phyloP scores from a whole-genome alignment of 2,329 filamentous ascomycete species.

The Didymosphaeria variabile region DNA sequence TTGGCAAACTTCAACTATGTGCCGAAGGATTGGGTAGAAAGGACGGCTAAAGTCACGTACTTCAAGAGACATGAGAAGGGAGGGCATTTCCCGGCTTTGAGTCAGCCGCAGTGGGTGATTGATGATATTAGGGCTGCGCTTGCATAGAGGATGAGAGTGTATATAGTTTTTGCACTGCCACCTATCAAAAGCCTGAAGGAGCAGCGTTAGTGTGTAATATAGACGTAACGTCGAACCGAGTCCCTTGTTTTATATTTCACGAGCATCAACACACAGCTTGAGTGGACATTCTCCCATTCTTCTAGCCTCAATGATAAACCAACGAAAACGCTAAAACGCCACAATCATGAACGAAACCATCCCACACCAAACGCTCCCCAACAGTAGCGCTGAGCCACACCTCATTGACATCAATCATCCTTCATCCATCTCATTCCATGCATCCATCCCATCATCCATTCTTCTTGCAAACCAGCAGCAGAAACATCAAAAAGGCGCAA shows the following conservation, averaged over 20 bases:
- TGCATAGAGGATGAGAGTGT: not conserved
- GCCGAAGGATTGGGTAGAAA: constrained; percentile 12
- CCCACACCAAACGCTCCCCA: too few species aligned
- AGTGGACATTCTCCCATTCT: constrained; percentile 3
- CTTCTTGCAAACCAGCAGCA: too few species aligned
- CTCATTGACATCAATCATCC: constrained; percentile 7
- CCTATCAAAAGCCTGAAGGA: not conserved
- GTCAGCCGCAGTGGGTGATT: constrained; percentile 5
- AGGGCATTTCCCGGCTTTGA: constrained; percentile 15
- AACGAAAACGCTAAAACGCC: not conserved
- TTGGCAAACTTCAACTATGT: constrained; percentile 8
- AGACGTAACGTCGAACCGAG: not conserved
- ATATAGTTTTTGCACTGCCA: too few species aligned
- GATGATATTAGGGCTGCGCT: constrained; percentile 7
- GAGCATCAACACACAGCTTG: not conserved
- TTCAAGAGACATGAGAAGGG: constrained; percentile 11
- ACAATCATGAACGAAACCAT: not conserved
- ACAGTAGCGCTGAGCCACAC: not conserved
- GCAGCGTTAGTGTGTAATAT: not conserved
- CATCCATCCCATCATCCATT: too few species aligned
- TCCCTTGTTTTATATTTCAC: too few species aligned
- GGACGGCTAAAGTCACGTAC: constrained; percentile 16
- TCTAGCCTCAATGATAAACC: not conserved
- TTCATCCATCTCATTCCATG: not conserved
- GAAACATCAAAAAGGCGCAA: too few species aligned